Base-by-base conservation (phyloP, 306 rosid genomes). In the Ormosia semicastrata region DNA sequence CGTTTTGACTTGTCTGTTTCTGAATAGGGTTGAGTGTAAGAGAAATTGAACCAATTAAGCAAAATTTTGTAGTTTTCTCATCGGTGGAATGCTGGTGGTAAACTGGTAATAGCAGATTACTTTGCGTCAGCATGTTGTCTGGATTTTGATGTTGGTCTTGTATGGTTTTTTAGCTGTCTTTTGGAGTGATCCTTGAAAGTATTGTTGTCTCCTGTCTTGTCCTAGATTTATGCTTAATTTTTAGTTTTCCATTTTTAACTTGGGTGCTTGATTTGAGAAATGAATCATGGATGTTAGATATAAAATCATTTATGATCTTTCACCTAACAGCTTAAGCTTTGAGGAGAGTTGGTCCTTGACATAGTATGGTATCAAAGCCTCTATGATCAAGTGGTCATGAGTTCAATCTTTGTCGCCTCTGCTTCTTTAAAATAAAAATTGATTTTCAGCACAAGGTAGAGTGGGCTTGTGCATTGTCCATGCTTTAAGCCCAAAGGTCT, bases 81-180 rank as follows among this genome's bases (percentile, higher is more conserved):
- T 65, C 24, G 12, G 24, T 66, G 46, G 71, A 79, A 47, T 74
- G 52, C 33, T 44, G 44, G 29, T 59, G 67, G 54, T 68, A 17
- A 67, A 78, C 57, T 53, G 17, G 76, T 64, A 62, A 36, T 73
- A 24, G 44, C 4, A 3, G 46, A 71, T 64, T 54, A 59, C 68
- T 68, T 46, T 79, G 62, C 6, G 50, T 80, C 65, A 65, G 70
- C 66, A 75, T 75, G 65, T 79, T 78, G 34, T 73, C 73, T 86
- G 71, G 44, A 79, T 64, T 73, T 53, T 30, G 8, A 17, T 68
- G 14, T 29, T 74, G 8, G 46, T 44, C 39, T 59, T 41, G 7
- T 74, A 12, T 69, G 34, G 18, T 33, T 65, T 78, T 57, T 24
- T 24, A 24, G 65, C 24, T 80, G 34, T 73, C 37, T 76, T 43